A percentile compares a stretch with the other conserved stretches of the same genome.
These are phyloP conservation scores for Saccharomycopsis lassenensis DNA, from an alignment of 805 yeast species.

Conservation along the genomic window DNA sequence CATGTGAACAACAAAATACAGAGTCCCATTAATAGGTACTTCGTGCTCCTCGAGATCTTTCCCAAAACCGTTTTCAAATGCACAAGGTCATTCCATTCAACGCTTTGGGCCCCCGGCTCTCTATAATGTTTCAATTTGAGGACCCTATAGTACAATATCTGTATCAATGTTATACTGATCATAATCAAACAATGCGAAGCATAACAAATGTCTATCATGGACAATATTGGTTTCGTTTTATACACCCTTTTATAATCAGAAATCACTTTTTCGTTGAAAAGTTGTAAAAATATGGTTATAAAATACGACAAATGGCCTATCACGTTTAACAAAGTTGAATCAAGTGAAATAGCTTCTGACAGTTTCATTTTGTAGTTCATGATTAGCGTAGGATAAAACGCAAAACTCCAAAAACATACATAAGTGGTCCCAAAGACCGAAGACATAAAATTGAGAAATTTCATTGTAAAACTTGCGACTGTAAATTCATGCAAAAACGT, in stretches of 20 bases:
- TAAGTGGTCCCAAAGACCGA: no score
- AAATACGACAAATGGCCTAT: conserved; percentile 16
- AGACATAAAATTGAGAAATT: no score
- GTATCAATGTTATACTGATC: conserved; percentile 10
- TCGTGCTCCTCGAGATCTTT: conserved; percentile 8
- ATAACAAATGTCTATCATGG: conserved; percentile 17
- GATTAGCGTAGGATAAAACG: conserved; percentile 16
- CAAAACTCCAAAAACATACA: conserved; percentile 15
- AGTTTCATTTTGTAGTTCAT: conserved; percentile 16
- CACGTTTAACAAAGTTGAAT: conserved; percentile 14
- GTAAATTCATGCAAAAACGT: no score
- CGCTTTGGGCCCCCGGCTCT: not conserved
- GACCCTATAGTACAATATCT: conserved; percentile 16
- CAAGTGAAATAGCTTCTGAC: conserved; percentile 16
- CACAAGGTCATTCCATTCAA: conserved; percentile 4
- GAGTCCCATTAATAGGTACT: conserved; percentile 5
- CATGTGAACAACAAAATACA: conserved; percentile 1
- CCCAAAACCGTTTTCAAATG: conserved; percentile 3
- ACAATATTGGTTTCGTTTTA: conserved; percentile 15
- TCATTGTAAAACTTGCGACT: no score
- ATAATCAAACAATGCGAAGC: conserved; percentile 15
- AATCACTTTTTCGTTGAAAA: conserved; percentile 13
- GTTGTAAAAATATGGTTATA: conserved; percentile 15
- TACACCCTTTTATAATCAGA: conserved; percentile 13
- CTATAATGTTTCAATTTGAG: conserved; percentile 12